phyloP scores from a whole-genome alignment of 2,329 filamentous ascomycete genomes.

The Grosmannia huntii region DNA sequence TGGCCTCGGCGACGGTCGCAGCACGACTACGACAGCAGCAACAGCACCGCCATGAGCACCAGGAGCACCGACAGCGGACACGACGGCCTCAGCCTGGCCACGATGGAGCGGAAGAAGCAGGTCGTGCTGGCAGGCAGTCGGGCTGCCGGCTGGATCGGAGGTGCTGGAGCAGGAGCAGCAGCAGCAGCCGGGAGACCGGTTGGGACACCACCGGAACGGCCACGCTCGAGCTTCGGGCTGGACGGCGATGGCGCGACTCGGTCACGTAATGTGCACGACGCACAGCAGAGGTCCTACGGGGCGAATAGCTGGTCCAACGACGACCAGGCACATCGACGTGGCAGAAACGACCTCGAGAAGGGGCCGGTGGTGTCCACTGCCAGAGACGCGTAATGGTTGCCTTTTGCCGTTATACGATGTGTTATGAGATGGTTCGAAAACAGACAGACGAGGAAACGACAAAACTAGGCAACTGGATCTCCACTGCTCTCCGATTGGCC shows the following conservation, averaged over 20 bases:
- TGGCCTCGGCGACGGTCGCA: not conserved
- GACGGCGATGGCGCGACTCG: not conserved
- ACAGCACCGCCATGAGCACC: not conserved
- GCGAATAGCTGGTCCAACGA: not conserved
- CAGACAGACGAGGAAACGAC: too few relatives aligned
- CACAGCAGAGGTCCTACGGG: not conserved
- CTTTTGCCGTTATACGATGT: too few relatives aligned
- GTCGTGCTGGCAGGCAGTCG: not conserved
- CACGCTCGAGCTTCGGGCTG: not conserved
- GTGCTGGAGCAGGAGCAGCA: too few relatives aligned
- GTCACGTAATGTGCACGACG: not conserved
- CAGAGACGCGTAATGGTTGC: not conserved
- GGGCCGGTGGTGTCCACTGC: not conserved
- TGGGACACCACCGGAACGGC: too few relatives aligned
- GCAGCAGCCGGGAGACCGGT: too few relatives aligned
- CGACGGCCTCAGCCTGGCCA: not conserved
- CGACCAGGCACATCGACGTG: not conserved
- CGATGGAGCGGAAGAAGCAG: not conserved
- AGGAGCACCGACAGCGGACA: not conserved
- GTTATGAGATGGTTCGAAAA: too few relatives aligned
- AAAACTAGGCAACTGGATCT: too few relatives aligned
- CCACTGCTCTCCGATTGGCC: too few relatives aligned
- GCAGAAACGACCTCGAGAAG: constrained; percentile 6
- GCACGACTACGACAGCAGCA: not conserved
- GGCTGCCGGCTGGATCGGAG: not conserved